Evolutionary conservation across 73 alveolate genomes (phyloP).

Genomic region (Strombidium stylifer): DNA sequence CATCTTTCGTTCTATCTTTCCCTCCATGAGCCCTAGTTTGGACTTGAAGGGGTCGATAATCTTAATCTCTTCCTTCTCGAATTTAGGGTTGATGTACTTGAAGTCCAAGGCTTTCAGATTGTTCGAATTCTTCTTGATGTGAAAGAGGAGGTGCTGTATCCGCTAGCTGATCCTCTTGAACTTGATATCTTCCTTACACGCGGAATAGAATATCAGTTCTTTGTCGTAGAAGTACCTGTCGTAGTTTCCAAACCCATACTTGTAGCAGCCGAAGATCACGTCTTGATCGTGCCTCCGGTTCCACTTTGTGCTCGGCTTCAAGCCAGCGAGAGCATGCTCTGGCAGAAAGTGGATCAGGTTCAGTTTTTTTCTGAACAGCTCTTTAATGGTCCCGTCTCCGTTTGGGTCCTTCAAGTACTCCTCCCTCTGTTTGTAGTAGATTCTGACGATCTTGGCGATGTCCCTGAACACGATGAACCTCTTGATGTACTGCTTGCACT

Average conservation of each 20-base stretch:
- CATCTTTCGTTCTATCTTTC: neutral
- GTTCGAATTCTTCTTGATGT: neutral
- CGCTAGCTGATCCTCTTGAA: constrained; percentile 1
- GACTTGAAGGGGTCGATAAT: neutral
- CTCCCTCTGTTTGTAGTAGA: neutral
- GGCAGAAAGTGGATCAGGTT: neutral
- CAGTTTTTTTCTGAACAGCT: neutral
- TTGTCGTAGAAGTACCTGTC: neutral
- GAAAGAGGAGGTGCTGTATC: too few relatives aligned
- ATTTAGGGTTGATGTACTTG: neutral
- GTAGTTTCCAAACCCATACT: constrained; percentile 6
- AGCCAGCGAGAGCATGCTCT: neutral
- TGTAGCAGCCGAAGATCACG: neutral
- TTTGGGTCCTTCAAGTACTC: neutral
- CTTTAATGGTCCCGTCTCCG: neutral
- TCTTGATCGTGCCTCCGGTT: neutral
- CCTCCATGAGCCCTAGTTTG: constrained; percentile 1
- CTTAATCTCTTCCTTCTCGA: neutral
- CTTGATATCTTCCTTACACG: neutral
- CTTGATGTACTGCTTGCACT: neutral
- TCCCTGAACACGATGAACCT: neutral
- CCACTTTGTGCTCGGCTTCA: constrained; percentile 1
- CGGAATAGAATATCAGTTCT: neutral
- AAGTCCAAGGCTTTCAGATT: neutral
- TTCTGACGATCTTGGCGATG: neutral